Evolutionary conservation across 2,329 filamentous ascomycete genomes (phyloP).

Genomic region (Eutypella sp.): DNA sequence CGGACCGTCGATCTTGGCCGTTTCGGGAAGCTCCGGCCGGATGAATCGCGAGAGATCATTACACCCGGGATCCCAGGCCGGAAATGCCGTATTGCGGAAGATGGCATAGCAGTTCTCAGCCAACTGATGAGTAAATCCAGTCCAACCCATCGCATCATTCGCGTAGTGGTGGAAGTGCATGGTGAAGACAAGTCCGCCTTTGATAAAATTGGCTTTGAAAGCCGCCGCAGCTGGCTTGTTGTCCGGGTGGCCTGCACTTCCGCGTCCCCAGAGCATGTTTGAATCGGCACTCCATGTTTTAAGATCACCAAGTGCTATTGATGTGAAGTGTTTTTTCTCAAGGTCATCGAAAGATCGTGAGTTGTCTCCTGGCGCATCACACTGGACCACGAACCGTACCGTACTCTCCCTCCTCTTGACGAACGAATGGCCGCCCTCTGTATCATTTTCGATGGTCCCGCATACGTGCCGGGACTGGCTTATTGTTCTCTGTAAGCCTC

Average conservation of each 20-base stretch:
- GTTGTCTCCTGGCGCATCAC: constrained; percentile 24
- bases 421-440: constrained; percentile 27
- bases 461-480: constrained; percentile 31
- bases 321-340: constrained; percentile 28
- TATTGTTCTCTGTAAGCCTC: constrained; percentile 30
- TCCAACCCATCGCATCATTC: constrained; percentile 38
- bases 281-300: constrained; percentile 28
- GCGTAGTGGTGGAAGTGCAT: constrained; percentile 37
- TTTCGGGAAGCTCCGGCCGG: constrained; percentile 19
- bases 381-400: constrained; percentile 29
- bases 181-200: constrained; percentile 34
- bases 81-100: constrained; percentile 20
- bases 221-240: constrained; percentile 27
- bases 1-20: constrained; percentile 24
- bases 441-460: constrained; percentile 32
- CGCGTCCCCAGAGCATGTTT: constrained; percentile 37
- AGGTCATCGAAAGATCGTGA: constrained; percentile 35
- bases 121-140: constrained; percentile 30
- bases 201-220: constrained; percentile 37
- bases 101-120: constrained; percentile 37
- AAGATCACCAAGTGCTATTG: constrained; percentile 26
- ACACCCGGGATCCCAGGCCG: constrained; percentile 29
- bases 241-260: constrained; percentile 30
- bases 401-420: constrained; percentile 27
- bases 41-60: constrained; percentile 29